Percentiles rank a stretch among this genome's conserved stretches.
Evolutionary conservation across 192 early-diverging fungal genomes (phyloP).

Genomic region (Linnemannia exigua): DNA sequence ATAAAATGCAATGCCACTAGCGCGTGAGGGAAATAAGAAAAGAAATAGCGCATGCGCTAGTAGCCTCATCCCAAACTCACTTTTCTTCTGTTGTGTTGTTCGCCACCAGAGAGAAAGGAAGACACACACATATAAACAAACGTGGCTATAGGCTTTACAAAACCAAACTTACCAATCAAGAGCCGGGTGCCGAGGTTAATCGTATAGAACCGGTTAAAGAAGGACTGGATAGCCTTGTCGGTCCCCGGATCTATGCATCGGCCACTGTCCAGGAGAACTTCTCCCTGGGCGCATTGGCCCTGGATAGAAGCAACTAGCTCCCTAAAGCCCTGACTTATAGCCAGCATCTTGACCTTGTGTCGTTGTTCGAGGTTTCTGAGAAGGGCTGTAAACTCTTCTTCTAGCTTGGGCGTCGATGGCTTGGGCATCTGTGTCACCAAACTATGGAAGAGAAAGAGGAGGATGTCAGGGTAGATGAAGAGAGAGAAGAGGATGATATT

Average conservation of each 20-base stretch:
- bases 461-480: conserved; percentile 29
- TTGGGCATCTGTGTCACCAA: conserved; percentile 60
- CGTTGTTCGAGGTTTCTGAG: conserved; percentile 46
- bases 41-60: conserved; percentile 5
- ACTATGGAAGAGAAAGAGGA: conserved; percentile 46
- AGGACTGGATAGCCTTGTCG: conserved; percentile 64
- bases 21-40: conserved; percentile 13
- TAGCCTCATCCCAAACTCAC: neutral
- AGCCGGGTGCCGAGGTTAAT: conserved; percentile 74
- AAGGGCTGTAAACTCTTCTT: conserved; percentile 46
- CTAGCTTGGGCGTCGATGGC: conserved; percentile 50
- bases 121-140: neutral
- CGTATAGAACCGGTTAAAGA: conserved; percentile 73
- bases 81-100: too few relatives aligned
- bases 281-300: neutral
- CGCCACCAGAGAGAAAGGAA: neutral
- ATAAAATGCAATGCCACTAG: neutral
- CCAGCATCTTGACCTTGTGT: conserved; percentile 48
- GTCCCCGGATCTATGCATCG: conserved; percentile 58
- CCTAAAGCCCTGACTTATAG: conserved; percentile 47
- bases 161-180: conserved; percentile 56
- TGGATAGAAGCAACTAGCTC: conserved; percentile 24
- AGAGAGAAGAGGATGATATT: neutral
- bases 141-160: neutral
- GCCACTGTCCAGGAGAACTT: conserved; percentile 34